A percentile compares a stretch with the other conserved stretches of the same genome.
Evolutionary conservation across 2,329 filamentous ascomycete genomes (phyloP).

Genomic region (Paraphoma sp.): DNA sequence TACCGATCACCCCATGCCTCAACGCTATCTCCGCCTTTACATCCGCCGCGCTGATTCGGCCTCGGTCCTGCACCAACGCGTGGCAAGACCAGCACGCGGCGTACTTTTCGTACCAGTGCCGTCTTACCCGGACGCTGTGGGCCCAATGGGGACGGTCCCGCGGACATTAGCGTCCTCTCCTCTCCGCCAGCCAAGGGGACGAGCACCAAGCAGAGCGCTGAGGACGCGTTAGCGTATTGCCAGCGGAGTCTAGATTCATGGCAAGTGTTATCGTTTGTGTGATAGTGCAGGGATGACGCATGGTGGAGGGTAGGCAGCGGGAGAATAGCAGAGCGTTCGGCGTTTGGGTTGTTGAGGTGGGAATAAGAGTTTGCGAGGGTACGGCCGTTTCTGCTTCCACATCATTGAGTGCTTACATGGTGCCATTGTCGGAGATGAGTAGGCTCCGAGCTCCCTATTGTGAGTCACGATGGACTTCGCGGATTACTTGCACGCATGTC

Average conservation of each 20-base stretch:
- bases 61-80: slow-evolving; percentile 19
- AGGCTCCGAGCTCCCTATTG: background rate
- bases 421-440: background rate
- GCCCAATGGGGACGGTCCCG: slow-evolving; percentile 16
- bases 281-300: slow-evolving; percentile 17
- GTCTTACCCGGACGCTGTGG: slow-evolving; percentile 18
- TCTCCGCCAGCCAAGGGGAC: slow-evolving; percentile 28
- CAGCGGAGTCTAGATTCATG: slow-evolving; percentile 28
- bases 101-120: slow-evolving; percentile 15
- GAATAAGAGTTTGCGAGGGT: background rate
- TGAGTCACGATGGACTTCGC: background rate
- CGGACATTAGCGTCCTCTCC: slow-evolving; percentile 16
- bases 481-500: background rate
- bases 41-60: slow-evolving; percentile 26
- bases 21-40: slow-evolving; percentile 16
- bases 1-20: background rate
- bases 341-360: slow-evolving; percentile 6
- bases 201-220: slow-evolving; percentile 8
- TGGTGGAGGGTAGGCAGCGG: slow-evolving; percentile 15
- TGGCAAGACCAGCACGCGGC: slow-evolving; percentile 18
- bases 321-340: slow-evolving; percentile 15
- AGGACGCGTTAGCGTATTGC: slow-evolving; percentile 8
- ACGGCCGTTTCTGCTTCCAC: background rate
- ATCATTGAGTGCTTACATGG: background rate
- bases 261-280: slow-evolving; percentile 14